Base-by-base conservation (phyloP, 805 yeast genomes). In the Komagataella populi region DNA sequence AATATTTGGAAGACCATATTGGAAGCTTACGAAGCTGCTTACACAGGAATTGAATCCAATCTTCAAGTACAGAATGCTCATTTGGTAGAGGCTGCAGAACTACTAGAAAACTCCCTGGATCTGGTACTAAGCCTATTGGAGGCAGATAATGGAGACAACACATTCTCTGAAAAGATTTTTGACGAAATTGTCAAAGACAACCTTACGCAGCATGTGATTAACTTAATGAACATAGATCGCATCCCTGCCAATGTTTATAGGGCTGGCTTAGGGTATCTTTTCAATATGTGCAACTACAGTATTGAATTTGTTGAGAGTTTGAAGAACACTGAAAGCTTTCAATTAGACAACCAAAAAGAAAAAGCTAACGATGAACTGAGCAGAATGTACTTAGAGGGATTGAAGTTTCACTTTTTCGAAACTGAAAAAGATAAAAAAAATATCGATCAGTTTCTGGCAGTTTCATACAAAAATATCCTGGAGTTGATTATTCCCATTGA, bases 1-100 rank as follows among this genome's bases (percentile, higher is more conserved):
- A 80, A 84, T 55, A 79, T 91, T 46, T 83, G 96, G 85, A 70
- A 76, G 0, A 67, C 76, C 23, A 72, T 88, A 30, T 30, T 30
- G 5, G 14, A 30, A 30, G 39, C 39, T 30, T 30, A 8, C 45
- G 76, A 73, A 48, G 55, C 63, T 4, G 76, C 81, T 2, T 66
- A 87, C 47, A 10, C 39, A 10, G 39, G 14, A 10, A 30, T 30
- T 30, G 14, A 30, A 10, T 30, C 39, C 14, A 8, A 8, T 30
- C n/a, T 8, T 30, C 39, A 30, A 30, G 10, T 14, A 4, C n/a
- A 30, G 14, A 8, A 8, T 30, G 14, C 10, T 30, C 39, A 10
- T 12, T 10, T 14, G 4, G 8, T 14, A 4, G 39, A 30, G 14
- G 39, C 39, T 30, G n/a, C 39, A 30, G 14, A 30, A 30, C 39